These are phyloP conservation scores for Coprinellus aureogranulatus DNA, from an alignment of 768 basidiomycete species.

Conservation along the genomic window DNA sequence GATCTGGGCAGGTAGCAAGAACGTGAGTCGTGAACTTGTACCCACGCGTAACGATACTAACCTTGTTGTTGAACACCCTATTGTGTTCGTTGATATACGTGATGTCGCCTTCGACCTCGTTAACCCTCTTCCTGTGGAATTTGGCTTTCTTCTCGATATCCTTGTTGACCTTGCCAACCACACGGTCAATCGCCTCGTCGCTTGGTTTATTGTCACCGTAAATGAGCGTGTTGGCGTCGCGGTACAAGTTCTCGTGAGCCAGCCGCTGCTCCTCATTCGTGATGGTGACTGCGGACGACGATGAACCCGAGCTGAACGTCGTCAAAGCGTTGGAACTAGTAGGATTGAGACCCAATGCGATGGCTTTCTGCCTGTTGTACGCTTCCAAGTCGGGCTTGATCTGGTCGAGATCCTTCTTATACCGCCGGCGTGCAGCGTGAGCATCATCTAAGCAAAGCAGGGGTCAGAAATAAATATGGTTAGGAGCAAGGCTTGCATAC, in stretches of 20 bases:
- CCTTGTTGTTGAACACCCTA: slow-evolving; percentile 98
- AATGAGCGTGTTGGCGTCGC: slow-evolving; percentile 88
- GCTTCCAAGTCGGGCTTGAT: slow-evolving; percentile 84
- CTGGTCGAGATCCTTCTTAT: slow-evolving; percentile 87
- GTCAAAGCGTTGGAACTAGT: slow-evolving; percentile 55
- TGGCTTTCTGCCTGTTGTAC: slow-evolving; percentile 88
- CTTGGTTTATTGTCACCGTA: slow-evolving; percentile 95
- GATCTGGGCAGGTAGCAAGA: slow-evolving; percentile 59
- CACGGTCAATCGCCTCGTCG: slow-evolving; percentile 92
- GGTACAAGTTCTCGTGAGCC: slow-evolving; percentile 80
- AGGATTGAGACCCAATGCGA: slow-evolving; percentile 70
- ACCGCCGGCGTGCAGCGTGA: slow-evolving; percentile 82
- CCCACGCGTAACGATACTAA: slow-evolving; percentile 23
- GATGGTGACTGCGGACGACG: slow-evolving; percentile 30
- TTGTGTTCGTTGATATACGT: slow-evolving; percentile 99
- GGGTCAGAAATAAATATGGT: background rate
- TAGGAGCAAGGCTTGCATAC: slow-evolving; percentile 43
- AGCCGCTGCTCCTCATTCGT: slow-evolving; percentile 52
- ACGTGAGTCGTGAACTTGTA: background rate
- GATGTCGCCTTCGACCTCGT: slow-evolving; percentile 94
- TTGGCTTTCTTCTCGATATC: slow-evolving; percentile 91
- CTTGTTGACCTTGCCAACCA: slow-evolving; percentile 86
- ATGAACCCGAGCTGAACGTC: slow-evolving; percentile 51
- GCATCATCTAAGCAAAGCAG: slow-evolving; percentile 65
- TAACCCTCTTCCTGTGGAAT: slow-evolving; percentile 82